phyloP scores from a whole-genome alignment of 257 asterid species.

The Solanum dulcamara region DNA sequence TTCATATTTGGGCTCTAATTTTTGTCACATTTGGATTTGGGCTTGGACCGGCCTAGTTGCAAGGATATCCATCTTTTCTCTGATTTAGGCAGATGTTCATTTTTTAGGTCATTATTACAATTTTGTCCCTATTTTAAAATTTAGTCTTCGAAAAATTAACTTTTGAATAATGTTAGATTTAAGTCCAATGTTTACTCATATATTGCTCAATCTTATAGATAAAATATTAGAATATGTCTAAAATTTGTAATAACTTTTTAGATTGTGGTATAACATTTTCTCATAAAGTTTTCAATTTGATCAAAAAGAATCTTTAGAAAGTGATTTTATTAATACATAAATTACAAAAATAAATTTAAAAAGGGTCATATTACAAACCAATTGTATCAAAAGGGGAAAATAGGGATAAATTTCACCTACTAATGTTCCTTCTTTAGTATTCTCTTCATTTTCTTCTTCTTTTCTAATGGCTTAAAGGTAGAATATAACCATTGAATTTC shows the following conservation, averaged over 20 bases:
- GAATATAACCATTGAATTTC: too few species aligned
- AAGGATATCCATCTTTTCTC: not conserved
- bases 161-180: not conserved
- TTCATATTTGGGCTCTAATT: not conserved
- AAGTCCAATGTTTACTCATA: not conserved
- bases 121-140: too few species aligned
- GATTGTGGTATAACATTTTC: too few species aligned
- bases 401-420: too few species aligned
- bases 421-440: too few species aligned
- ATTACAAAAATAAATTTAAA: not conserved
- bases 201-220: not conserved
- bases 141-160: not conserved
- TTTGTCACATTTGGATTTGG: not conserved
- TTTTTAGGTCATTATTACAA: not conserved
- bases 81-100: not conserved
- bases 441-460: too few species aligned
- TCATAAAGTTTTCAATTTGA: too few species aligned
- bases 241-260: not conserved
- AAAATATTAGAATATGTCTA: not conserved
- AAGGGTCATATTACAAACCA: not conserved
- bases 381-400: too few species aligned
- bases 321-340: not conserved
- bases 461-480: too few species aligned
- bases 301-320: too few species aligned
- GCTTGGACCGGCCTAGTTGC: not conserved